phyloP scores from a whole-genome alignment of 108 stramenopile species.

The Fistulifera solaris region DNA sequence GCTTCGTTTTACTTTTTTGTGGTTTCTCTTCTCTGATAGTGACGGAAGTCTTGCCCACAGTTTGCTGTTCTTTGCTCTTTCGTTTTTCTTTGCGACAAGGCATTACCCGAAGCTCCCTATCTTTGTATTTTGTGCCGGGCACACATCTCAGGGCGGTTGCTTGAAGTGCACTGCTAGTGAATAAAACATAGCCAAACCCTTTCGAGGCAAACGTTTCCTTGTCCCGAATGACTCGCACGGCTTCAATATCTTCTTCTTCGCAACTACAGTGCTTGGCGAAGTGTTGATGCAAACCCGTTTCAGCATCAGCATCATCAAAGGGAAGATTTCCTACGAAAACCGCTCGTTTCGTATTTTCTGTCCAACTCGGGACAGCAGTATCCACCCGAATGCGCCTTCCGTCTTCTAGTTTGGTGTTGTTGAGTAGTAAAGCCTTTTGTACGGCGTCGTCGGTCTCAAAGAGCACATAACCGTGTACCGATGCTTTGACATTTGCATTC shows the following conservation, averaged over 20 bases:
- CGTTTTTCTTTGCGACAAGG: conserved; percentile 35
- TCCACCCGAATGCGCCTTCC: conserved; percentile 37
- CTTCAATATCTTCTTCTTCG: conserved; percentile 35
- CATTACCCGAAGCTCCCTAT: conserved; percentile 55
- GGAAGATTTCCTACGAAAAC: conserved; percentile 80
- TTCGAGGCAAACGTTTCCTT: conserved; percentile 66
- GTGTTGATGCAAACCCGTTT: conserved; percentile 47
- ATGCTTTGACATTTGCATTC: conserved; percentile 15
- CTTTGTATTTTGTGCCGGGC: conserved; percentile 53
- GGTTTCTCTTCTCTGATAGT: no score
- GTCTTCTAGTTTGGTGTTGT: conserved; percentile 37
- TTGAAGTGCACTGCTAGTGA: conserved; percentile 44
- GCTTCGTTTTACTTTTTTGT: no score
- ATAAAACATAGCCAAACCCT: conserved; percentile 75
- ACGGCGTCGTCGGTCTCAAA: conserved; percentile 47
- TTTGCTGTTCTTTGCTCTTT: no score
- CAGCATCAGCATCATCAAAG: conserved; percentile 43
- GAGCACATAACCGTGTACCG: conserved; percentile 69
- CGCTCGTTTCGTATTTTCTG: conserved; percentile 42
- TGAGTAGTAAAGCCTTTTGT: conserved; percentile 48
- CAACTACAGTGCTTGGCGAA: conserved; percentile 37
- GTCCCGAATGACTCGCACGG: conserved; percentile 72
- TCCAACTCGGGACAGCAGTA: conserved; percentile 21
- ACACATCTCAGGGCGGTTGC: conserved; percentile 46
- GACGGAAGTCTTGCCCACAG: no score